These are phyloP conservation scores for Madurella mycetomatis DNA, from an alignment of 2,329 filamentous ascomycete genomes.

Conservation along the genomic window DNA sequence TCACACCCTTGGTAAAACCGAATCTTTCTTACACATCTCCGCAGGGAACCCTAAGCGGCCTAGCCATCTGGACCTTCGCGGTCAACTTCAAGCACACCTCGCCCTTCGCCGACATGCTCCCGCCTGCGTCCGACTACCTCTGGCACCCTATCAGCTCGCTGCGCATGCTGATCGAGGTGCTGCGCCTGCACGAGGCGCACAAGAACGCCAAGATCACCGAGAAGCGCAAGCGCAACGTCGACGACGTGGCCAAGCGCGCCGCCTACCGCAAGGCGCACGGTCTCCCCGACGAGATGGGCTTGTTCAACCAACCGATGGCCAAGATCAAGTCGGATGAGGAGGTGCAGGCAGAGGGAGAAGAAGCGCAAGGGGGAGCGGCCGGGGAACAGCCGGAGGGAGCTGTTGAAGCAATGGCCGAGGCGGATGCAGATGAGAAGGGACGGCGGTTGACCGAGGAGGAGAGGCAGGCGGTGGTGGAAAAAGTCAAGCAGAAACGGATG, in stretches of 20 bases:
- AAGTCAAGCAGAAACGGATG: constrained; percentile 68
- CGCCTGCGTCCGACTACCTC: constrained; percentile 63
- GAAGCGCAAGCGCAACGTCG: constrained; percentile 66
- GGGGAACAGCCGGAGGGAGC: constrained; percentile 47
- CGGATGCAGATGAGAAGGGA: constrained; percentile 32
- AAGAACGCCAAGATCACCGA: constrained; percentile 64
- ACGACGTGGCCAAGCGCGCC: constrained; percentile 82
- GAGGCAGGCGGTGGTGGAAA: constrained; percentile 11
- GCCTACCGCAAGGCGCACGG: constrained; percentile 85
- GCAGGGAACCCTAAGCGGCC: constrained; percentile 62
- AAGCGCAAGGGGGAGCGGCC: constrained; percentile 34
- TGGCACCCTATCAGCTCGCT: constrained; percentile 65
- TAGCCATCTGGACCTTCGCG: constrained; percentile 69
- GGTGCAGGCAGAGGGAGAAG: constrained; percentile 20
- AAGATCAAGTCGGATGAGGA: constrained; percentile 20
- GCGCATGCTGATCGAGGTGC: constrained; percentile 63
- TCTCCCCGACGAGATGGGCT: constrained; percentile 57
- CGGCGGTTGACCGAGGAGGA: constrained; percentile 17
- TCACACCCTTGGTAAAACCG: too few species aligned
- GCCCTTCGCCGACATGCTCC: constrained; percentile 74
- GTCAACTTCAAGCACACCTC: constrained; percentile 76
- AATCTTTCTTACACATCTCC: neutral
- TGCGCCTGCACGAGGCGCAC: constrained; percentile 71
- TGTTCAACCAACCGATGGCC: constrained; percentile 35
- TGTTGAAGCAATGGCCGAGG: neutral